These are phyloP conservation scores for Tricholoma furcatifolium DNA, from an alignment of 768 basidiomycete genomes.

Conservation along the genomic window DNA sequence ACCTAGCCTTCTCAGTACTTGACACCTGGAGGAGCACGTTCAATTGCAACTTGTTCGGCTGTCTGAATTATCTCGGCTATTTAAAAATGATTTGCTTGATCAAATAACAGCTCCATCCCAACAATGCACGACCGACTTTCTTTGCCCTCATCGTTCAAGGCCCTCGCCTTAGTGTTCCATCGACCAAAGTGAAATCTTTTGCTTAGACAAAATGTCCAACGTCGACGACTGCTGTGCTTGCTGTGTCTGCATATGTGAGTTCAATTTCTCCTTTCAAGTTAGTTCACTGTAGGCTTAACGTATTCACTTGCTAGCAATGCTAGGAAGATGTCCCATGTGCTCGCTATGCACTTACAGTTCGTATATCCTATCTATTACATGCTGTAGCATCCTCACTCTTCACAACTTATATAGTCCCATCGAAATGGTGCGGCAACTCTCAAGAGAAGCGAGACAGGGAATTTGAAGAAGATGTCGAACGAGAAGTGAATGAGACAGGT, in stretches of 20 bases:
- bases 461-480: background rate
- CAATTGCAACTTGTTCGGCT: too few relatives aligned
- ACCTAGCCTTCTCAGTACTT: too few relatives aligned
- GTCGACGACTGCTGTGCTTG: constrained; percentile 9
- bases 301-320: constrained; percentile 8
- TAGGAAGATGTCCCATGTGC: constrained; percentile 5
- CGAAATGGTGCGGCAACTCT: constrained; percentile 14
- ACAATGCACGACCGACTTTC: too few relatives aligned
- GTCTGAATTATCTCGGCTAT: too few relatives aligned
- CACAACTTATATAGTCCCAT: constrained; percentile 8
- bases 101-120: too few relatives aligned
- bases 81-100: too few relatives aligned
- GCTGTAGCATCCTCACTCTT: background rate
- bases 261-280: background rate
- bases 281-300: background rate
- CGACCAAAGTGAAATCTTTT: background rate
- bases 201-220: constrained; percentile 1
- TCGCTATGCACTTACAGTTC: constrained; percentile 12
- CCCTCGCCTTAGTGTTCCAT: background rate
- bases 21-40: too few relatives aligned
- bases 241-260: constrained; percentile 12
- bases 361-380: background rate
- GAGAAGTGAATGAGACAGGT: background rate
- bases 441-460: background rate
- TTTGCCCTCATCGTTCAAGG: too few relatives aligned